Percentiles rank a stretch among this genome's conserved stretches.
phyloP scores from a whole-genome alignment of 1,284 basidiomycete species.

The Papiliotrema nemorosa region DNA sequence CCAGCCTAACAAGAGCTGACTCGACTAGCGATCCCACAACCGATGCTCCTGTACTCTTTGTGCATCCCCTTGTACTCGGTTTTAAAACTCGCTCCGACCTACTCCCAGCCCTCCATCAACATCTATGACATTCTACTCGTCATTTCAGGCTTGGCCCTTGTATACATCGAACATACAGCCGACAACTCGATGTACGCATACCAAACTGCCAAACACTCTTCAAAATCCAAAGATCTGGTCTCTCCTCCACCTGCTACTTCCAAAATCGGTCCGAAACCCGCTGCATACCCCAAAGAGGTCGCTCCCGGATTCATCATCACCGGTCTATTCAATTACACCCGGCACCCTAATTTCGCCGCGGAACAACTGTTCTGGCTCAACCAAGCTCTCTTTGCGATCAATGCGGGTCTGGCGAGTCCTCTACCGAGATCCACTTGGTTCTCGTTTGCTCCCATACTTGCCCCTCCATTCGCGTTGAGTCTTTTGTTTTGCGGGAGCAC shows the following conservation, averaged over 20 bases:
- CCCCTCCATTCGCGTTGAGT: slow-evolving; percentile 45
- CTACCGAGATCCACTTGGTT: slow-evolving; percentile 26
- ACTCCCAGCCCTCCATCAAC: slow-evolving; percentile 35
- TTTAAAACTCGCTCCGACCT: slow-evolving; percentile 45
- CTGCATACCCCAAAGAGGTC: slow-evolving; percentile 52
- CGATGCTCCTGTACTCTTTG: slow-evolving; percentile 65
- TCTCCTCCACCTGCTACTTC: slow-evolving; percentile 12
- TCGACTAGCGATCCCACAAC: slow-evolving; percentile 30
- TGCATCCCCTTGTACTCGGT: slow-evolving; percentile 52
- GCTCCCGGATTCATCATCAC: slow-evolving; percentile 78
- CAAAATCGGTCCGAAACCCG: slow-evolving; percentile 11
- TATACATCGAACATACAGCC: slow-evolving; percentile 68
- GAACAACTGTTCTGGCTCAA: slow-evolving; percentile 84
- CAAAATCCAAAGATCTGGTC: slow-evolving; percentile 16
- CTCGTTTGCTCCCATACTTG: slow-evolving; percentile 25
- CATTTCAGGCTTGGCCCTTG: slow-evolving; percentile 60
- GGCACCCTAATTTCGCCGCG: slow-evolving; percentile 88
- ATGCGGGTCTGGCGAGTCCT: slow-evolving; percentile 22
- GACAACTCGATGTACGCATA: slow-evolving; percentile 90
- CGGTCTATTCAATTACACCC: slow-evolving; percentile 78
- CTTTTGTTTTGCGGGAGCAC: slow-evolving; percentile 71
- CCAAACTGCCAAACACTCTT: slow-evolving; percentile 66
- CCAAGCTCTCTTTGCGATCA: slow-evolving; percentile 42
- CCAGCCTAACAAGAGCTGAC: not conserved
- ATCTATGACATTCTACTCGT: slow-evolving; percentile 62